These are phyloP conservation scores for Eimeria maxima DNA, from an alignment of 169 alveolate genomes.

Conservation along the genomic window DNA sequence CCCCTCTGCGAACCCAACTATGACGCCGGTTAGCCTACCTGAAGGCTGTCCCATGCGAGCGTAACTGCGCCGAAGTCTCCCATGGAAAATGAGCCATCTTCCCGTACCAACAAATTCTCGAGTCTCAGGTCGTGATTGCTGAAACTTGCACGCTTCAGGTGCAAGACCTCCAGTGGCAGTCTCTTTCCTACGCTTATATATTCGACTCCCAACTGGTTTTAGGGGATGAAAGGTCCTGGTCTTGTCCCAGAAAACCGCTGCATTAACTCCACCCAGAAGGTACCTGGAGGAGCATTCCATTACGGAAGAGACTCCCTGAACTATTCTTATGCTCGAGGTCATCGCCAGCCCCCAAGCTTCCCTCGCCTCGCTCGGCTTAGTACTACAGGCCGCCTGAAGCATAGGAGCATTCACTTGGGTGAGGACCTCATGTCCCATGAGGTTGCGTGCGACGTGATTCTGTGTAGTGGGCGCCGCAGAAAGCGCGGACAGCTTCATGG, in stretches of 20 bases:
- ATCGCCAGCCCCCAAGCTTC: not conserved
- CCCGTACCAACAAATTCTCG: not conserved
- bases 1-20: not conserved
- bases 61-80: slow-evolving; percentile 19
- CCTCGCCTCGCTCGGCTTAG: not conserved
- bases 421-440: not conserved
- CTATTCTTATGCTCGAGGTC: not conserved
- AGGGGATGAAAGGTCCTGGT: not conserved
- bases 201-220: not conserved
- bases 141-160: slow-evolving; percentile 1
- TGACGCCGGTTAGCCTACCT: not conserved
- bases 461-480: not conserved
- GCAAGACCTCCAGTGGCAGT: slow-evolving; percentile 8
- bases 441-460: not conserved
- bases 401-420: not conserved
- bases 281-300: not conserved
- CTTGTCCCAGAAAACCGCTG: not conserved
- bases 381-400: not conserved
- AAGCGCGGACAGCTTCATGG: not conserved
- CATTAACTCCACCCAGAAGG: slow-evolving; percentile 3
- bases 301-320: not conserved
- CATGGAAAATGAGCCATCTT: slow-evolving; percentile 33
- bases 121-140: slow-evolving; percentile 16
- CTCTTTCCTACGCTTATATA: not conserved
- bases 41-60: not conserved